Evolutionary conservation across 2,329 filamentous ascomycete species (phyloP).

Genomic region (Phoma sp.): DNA sequence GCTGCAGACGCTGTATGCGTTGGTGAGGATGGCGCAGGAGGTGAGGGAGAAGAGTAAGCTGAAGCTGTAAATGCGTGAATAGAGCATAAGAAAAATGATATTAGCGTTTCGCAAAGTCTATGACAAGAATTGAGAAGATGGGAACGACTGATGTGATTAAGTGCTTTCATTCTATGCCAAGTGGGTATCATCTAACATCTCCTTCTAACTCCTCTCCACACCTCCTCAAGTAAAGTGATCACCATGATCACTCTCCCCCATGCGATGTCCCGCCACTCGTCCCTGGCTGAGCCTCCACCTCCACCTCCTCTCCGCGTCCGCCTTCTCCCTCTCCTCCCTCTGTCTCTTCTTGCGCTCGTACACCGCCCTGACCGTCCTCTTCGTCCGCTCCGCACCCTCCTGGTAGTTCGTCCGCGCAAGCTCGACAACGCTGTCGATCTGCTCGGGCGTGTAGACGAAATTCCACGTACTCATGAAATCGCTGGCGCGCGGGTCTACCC

Average conservation of each 20-base stretch:
- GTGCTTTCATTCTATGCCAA: constrained; percentile 18
- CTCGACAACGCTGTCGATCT: constrained; percentile 84
- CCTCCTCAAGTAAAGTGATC: constrained; percentile 69
- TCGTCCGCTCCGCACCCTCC: constrained; percentile 81
- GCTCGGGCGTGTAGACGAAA: constrained; percentile 90
- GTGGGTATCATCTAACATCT: constrained; percentile 14
- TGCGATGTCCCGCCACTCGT: constrained; percentile 61
- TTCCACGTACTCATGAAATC: constrained; percentile 98
- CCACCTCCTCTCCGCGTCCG: constrained; percentile 48
- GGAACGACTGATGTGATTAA: neutral
- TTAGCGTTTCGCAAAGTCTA: no score
- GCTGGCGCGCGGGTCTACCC: constrained; percentile 80
- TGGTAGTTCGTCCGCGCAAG: constrained; percentile 87
- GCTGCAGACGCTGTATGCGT: constrained; percentile 71
- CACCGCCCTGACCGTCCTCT: constrained; percentile 80
- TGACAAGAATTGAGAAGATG: neutral
- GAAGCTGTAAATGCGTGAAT: constrained; percentile 5
- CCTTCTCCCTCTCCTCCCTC: constrained; percentile 62
- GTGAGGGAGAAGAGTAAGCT: constrained; percentile 54
- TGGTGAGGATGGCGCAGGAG: constrained; percentile 68
- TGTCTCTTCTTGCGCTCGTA: constrained; percentile 87
- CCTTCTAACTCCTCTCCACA: neutral
- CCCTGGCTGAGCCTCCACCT: constrained; percentile 54
- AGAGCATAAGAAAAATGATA: neutral
- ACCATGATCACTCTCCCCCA: constrained; percentile 61